phyloP scores from a whole-genome alignment of 2,329 filamentous ascomycete species.

The Diaporthe batatas region DNA sequence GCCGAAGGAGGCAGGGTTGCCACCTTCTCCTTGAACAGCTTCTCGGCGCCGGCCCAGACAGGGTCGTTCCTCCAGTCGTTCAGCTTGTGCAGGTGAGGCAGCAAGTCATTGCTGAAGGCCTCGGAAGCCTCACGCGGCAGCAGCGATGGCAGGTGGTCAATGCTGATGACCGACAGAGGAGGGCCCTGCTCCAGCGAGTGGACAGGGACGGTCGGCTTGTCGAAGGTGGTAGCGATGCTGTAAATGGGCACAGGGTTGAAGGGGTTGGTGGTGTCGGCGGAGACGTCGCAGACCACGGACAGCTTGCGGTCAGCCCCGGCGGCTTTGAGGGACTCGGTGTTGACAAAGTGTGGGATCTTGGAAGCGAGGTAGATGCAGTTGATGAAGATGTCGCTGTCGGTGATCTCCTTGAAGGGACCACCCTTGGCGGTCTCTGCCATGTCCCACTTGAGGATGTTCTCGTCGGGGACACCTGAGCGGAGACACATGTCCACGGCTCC shows the following conservation, averaged over 20 bases:
- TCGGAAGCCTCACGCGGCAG: constrained; percentile 90
- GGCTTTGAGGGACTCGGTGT: constrained; percentile 75
- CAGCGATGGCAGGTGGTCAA: constrained; percentile 87
- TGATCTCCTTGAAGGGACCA: constrained; percentile 84
- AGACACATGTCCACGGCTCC: constrained; percentile 86
- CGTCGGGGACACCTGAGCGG: constrained; percentile 78
- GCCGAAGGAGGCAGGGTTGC: constrained; percentile 54
- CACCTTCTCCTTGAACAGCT: constrained; percentile 87
- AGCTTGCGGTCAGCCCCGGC: constrained; percentile 74
- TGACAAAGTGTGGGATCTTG: constrained; percentile 86
- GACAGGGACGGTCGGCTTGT: constrained; percentile 86
- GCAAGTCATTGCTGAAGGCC: constrained; percentile 80
- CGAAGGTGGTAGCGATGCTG: constrained; percentile 86
- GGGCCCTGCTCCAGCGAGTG: constrained; percentile 68
- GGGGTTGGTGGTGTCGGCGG: constrained; percentile 79
- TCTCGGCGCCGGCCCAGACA: constrained; percentile 89
- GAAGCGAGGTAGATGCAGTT: constrained; percentile 91
- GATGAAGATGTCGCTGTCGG: constrained; percentile 81
- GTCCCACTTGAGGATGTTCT: constrained; percentile 79
- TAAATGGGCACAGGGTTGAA: constrained; percentile 84
- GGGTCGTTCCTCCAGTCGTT: constrained; percentile 79
- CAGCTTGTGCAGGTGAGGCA: constrained; percentile 82
- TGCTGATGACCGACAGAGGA: constrained; percentile 84
- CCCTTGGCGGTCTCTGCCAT: constrained; percentile 82
- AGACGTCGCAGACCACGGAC: constrained; percentile 84